Evolutionary conservation across 176 grass and related monocot species (phyloP).

Genomic region (Typha latifolia): DNA sequence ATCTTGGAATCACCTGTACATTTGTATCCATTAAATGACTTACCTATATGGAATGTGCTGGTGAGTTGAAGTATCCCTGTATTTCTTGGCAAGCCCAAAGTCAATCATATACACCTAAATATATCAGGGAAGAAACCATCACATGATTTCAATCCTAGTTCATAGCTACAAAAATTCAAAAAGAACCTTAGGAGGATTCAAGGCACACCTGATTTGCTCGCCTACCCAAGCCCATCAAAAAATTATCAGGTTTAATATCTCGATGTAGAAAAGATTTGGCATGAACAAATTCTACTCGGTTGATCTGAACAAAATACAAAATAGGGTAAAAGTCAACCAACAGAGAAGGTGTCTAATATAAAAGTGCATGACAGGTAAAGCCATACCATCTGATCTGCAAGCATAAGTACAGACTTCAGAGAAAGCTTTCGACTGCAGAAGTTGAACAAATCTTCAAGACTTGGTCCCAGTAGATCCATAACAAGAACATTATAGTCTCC

Average conservation of each 20-base stretch:
- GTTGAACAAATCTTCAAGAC: neutral
- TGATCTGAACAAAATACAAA: neutral
- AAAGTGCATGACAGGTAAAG: too few species aligned
- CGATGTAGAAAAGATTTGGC: neutral
- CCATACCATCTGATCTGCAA: neutral
- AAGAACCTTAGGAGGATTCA: too few species aligned
- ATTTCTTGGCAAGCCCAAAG: neutral
- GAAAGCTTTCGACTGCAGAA: neutral
- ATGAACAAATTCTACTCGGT: neutral
- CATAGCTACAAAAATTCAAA: too few species aligned
- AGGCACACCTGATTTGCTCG: neutral
- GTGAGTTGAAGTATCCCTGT: neutral
- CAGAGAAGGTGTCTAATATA: too few species aligned
- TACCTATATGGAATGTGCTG: neutral
- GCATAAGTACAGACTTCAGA: neutral
- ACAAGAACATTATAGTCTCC: neutral
- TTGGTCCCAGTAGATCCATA: neutral
- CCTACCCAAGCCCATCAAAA: neutral
- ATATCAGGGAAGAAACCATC: neutral
- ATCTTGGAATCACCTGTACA: too few species aligned
- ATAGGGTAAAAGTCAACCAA: too few species aligned
- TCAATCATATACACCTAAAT: constrained; percentile 1
- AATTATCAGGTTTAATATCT: constrained; percentile 4
- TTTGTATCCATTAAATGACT: neutral
- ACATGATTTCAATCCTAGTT: too few species aligned